phyloP scores from a whole-genome alignment of 1,139 yeast genomes.

The Magnusiomyces sp. region DNA sequence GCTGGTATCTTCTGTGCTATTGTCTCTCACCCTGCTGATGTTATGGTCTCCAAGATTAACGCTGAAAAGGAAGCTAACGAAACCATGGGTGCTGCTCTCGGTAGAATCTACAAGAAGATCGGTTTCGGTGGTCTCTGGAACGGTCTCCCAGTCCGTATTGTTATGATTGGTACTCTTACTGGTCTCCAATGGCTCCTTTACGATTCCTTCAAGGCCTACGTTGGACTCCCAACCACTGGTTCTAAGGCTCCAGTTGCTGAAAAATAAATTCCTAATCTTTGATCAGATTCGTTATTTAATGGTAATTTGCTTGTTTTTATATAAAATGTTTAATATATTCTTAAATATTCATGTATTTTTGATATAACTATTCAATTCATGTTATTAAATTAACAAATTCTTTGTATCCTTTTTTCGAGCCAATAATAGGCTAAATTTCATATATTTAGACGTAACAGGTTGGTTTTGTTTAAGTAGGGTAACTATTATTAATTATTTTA shows the following conservation, averaged over 20 bases:
- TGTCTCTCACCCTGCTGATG: slow-evolving; percentile 83
- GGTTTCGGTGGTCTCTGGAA: slow-evolving; percentile 77
- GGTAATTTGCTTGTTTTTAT: no score
- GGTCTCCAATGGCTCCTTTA: slow-evolving; percentile 82
- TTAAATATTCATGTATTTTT: no score
- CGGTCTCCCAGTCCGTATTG: slow-evolving; percentile 70
- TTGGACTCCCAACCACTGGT: slow-evolving; percentile 77
- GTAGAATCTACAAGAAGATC: slow-evolving; percentile 54
- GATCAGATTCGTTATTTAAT: no score
- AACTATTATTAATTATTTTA: no score
- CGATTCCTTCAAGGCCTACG: slow-evolving; percentile 68
- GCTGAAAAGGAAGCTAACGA: slow-evolving; percentile 52
- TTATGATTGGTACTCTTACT: slow-evolving; percentile 80
- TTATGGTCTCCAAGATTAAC: slow-evolving; percentile 72
- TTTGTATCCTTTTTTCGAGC: no score
- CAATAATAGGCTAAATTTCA: no score
- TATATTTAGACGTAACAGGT: no score
- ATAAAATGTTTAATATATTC: no score
- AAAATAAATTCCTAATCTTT: no score
- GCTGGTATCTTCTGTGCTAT: slow-evolving; percentile 82
- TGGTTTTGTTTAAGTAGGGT: no score
- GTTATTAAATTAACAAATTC: no score
- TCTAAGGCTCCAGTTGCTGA: slow-evolving; percentile 2
- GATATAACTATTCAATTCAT: no score
- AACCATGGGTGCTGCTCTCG: slow-evolving; percentile 45